Evolutionary conservation across 805 yeast species (phyloP), one percentile per base, ranked within the genome.

Genomic region (Phaffomyces thermotolerans): DNA sequence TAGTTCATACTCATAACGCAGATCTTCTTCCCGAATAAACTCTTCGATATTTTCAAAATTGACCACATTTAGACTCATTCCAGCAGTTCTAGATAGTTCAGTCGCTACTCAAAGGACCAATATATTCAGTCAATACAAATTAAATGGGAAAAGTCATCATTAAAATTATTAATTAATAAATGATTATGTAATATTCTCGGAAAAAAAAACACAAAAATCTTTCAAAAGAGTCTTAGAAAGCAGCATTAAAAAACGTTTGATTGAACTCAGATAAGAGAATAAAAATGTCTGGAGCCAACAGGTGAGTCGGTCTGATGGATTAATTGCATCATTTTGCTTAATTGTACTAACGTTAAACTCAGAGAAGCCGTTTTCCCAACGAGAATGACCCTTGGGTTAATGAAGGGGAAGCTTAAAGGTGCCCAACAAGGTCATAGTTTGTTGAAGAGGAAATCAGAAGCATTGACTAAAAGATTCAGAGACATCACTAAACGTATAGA

Each of bases 311-410:
- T 3, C 12, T 4, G 32, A 24, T 24, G n/a, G 12, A 15, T 8
- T 15, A 4, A 17, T 4, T 8, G 13, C 4, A 20, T 20, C 22
- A 15, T 17, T 7, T 14, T 9, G 22, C n/a, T 33, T 9, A 17
- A 18, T 17, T 33, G 20, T 23, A 14, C 29, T 18, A 27, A 27
- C 34, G 4, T 13, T 14, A 12, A 10, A 53, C 8, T 3, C 30
- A 84, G 98, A 73, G 98, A 90, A 64, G 95, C 87, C 62, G 98
- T 90, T 37, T 90, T 90, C 66, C 96, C 98, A 30, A 90, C 98
- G 41, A 90, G 97, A 68, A 90, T 90, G 97, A 91, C 98, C 47
- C 77, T 91, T 54, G 89, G 95, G 39, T 65, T 86, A 47, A 93
- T 93, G 98, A 93, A 93, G 72, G 77, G 85, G 48, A 93, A 93